A percentile compares a stretch with the other conserved stretches of the same genome.
phyloP scores from a whole-genome alignment of 352 stramenopile genomes.

The Thalassiosira pacifica region DNA sequence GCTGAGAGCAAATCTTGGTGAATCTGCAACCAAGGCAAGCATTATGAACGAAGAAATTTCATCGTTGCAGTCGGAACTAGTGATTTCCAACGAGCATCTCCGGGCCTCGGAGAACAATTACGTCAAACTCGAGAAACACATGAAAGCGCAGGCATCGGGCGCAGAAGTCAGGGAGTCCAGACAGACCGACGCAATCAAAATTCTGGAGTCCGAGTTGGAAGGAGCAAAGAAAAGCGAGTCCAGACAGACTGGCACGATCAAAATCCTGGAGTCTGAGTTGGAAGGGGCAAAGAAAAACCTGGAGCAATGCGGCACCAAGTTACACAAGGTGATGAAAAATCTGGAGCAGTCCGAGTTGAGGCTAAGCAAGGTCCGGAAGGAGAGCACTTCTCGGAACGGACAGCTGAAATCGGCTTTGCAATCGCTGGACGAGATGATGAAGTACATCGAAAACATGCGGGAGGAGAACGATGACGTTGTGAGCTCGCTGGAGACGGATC shows the following conservation, averaged over 20 bases:
- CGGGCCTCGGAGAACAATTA: slow-evolving; percentile 34
- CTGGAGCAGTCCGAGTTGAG: slow-evolving; percentile 13
- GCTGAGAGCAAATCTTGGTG: slow-evolving; percentile 25
- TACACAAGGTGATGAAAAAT: slow-evolving; percentile 15
- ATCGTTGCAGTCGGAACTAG: slow-evolving; percentile 48
- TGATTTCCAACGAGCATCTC: slow-evolving; percentile 20
- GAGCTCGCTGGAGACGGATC: slow-evolving; percentile 44
- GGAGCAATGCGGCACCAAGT: too few relatives aligned
- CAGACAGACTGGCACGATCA: slow-evolving; percentile 14
- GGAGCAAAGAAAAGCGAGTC: slow-evolving; percentile 25
- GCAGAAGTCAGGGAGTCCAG: slow-evolving; percentile 31
- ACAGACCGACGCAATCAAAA: slow-evolving; percentile 28
- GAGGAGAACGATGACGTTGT: slow-evolving; percentile 58
- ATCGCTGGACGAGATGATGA: slow-evolving; percentile 65
- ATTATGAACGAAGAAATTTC: slow-evolving; percentile 45
- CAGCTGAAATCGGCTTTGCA: slow-evolving; percentile 51
- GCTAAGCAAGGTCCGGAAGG: slow-evolving; percentile 12
- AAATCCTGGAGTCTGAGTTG: slow-evolving; percentile 34
- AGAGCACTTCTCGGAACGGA: slow-evolving; percentile 31
- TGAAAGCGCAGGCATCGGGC: slow-evolving; percentile 5
- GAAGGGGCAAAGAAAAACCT: slow-evolving; percentile 24
- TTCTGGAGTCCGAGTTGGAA: slow-evolving; percentile 32
- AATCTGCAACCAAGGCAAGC: slow-evolving; percentile 27
- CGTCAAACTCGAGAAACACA: slow-evolving; percentile 25
- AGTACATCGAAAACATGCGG: slow-evolving; percentile 53